Evolutionary conservation across 441 rosid species (phyloP).

Genomic region (Adansonia madagascariensis): DNA sequence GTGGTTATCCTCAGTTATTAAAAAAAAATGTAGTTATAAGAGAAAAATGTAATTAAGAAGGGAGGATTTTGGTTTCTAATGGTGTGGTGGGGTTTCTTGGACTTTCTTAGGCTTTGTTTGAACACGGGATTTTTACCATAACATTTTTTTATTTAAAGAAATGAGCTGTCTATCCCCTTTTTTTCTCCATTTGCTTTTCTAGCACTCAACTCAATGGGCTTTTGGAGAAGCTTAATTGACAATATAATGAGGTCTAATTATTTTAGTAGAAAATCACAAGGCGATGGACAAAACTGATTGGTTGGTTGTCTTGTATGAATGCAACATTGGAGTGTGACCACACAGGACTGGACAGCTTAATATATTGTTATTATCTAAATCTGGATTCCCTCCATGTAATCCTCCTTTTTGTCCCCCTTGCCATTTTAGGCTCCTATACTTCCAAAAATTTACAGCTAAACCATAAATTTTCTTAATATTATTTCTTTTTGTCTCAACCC

Average conservation of each 20-base stretch:
- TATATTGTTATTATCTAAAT: slow-evolving; percentile 41
- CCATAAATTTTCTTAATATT: slow-evolving; percentile 28
- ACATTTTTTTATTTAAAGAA: slow-evolving; percentile 33
- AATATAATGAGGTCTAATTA: slow-evolving; percentile 16
- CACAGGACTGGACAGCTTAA: slow-evolving; percentile 39
- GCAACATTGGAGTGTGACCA: slow-evolving; percentile 48
- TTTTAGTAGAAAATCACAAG: slow-evolving; percentile 32
- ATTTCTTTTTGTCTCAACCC: neutral
- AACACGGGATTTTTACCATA: slow-evolving; percentile 31
- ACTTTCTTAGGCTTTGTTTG: slow-evolving; percentile 38
- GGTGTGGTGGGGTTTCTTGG: slow-evolving; percentile 31
- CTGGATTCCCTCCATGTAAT: slow-evolving; percentile 45
- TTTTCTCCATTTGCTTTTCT: neutral
- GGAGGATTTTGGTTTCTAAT: slow-evolving; percentile 26
- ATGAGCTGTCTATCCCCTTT: slow-evolving; percentile 47
- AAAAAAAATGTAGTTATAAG: neutral
- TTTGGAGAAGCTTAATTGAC: slow-evolving; percentile 37
- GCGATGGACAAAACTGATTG: slow-evolving; percentile 38
- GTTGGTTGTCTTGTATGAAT: slow-evolving; percentile 56
- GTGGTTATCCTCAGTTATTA: too few species aligned
- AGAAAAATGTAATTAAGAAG: slow-evolving; percentile 21
- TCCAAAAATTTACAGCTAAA: slow-evolving; percentile 32
- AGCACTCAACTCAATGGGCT: slow-evolving; percentile 23
- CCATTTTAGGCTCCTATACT: slow-evolving; percentile 35
- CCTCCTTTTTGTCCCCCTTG: slow-evolving; percentile 46